Evolutionary conservation across 2,329 filamentous ascomycete genomes (phyloP), one percentile per base, ranked within the genome.

Genomic region (Penicillium verrucosum): DNA sequence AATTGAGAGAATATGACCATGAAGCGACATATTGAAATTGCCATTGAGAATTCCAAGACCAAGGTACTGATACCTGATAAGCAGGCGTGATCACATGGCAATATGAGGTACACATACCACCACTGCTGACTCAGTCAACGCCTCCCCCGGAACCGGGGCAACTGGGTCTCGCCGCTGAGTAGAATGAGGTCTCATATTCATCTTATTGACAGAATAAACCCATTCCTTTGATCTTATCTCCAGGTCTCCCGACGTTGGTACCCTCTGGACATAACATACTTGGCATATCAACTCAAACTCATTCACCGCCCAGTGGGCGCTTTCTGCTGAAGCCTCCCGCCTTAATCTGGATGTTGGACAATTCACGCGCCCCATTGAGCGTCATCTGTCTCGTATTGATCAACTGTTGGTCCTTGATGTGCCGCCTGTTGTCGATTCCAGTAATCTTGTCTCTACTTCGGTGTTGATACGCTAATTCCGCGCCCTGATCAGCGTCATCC

Each of bases 291-390:
- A 14, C 38, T 18, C 27, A 36, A 40, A 14, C 38, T 10, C 27
- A 29, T 55, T 55, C 52, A 55, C 52, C 52, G 52, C 52, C 52
- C 32, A 37, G 30, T 40, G 43, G 43, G 16, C 30, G 11, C 49
- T 49, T 56, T 47, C 40, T 45, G 52, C 52, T 46, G 55, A n/a
- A 38, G 34, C 36, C 42, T 32, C 47, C 50, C 38, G 42, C 52
- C 53, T 41, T 32, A 25, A 34, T 41, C 54, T 60, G 62, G 51
- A 60, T 57, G 59, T 56, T 48, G 59, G 41, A 57, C 54, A 51
- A 58, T 62, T 58, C 55, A 54, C 49, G 47, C 61, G 48, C 45
- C 45, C 46, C 55, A 47, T 55, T 61, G 56, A 63, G 57, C 54
- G 58, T 61, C 60, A 51, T 54, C 46, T 58, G 23, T 32, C 49